Base-by-base conservation (phyloP, 192 early-diverging fungal genomes). In the Polychytrium aggregatum region DNA sequence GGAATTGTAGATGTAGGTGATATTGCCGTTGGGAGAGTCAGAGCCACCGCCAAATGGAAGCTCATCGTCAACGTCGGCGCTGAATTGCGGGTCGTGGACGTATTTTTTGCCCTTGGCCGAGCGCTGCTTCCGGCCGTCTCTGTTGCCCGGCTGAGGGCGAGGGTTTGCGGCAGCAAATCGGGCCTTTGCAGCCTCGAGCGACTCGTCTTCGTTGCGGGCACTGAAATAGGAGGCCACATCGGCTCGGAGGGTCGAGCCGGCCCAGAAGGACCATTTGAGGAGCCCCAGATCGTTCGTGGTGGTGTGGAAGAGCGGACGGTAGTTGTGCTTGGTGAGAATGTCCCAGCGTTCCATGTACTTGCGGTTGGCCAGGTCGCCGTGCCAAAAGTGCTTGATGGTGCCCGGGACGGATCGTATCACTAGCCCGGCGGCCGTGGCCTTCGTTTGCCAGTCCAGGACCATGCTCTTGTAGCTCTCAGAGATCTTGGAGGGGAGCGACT, bases 321-420 rank as follows among this genome's bases (percentile, higher is more conserved):
- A 44, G 6, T 27, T 24, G 14, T 16, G 21, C 43, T 53, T 53
- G 20, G 14, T 50, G 27, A 53, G 51, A 51, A 53, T 50, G 21
- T 53, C 52, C 52, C 52, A 53, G 14, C 52, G 52, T 22, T 53
- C 52, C 52, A 53, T 51, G 34, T 53, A 53, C 45, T 29, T n/a
- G 14, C 52, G 16, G 18, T 53, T 37, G 11, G 9, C 11, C 45
- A 53, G n/a, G 31, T 50, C 46, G 25, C 52, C 52, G 31, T 53
- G 52, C 41, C 46, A 53, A 25, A 8, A 50, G 29, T 53, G 52
- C 33, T 6, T 52, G 17, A 53, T 31, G 16, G 13, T 53, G 24
- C 52, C 52, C 16, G 46, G 46, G 13, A 53, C 45, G 45, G 34
- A 51, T 14, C 28, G 10, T 10, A 53, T 13, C 24, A 7, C 17